Conservation (phyloP, 2,329 filamentous ascomycete genomes). For the Aspergillus fumigatiaffinis region DNA sequence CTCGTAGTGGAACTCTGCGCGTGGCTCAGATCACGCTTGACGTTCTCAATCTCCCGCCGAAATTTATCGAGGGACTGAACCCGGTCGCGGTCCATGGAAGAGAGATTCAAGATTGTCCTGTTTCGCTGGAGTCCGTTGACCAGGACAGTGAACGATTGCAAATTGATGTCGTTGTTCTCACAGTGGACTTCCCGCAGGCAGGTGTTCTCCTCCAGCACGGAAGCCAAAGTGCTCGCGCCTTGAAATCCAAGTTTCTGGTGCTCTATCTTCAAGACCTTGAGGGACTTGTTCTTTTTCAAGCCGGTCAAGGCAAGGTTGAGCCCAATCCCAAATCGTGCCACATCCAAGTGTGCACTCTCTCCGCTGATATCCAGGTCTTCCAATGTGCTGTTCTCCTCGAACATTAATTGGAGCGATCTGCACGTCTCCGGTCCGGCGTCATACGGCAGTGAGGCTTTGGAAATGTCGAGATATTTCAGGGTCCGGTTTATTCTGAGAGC, state of each 20-base stretch:
- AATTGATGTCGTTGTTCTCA: slow-evolving; percentile 67
- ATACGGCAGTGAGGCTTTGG: slow-evolving; percentile 65
- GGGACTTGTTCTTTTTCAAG: slow-evolving; percentile 58
- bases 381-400: slow-evolving; percentile 63
- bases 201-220: slow-evolving; percentile 62
- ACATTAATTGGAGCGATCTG: slow-evolving; percentile 58
- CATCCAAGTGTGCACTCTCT: slow-evolving; percentile 67
- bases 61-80: slow-evolving; percentile 58
- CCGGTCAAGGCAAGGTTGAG: slow-evolving; percentile 64
- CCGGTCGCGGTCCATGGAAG: slow-evolving; percentile 60
- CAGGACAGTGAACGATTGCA: slow-evolving; percentile 66
- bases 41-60: slow-evolving; percentile 52
- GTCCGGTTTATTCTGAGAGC: slow-evolving; percentile 61
- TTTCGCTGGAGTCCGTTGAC: slow-evolving; percentile 67
- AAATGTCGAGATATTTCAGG: slow-evolving; percentile 63
- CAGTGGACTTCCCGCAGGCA: slow-evolving; percentile 64
- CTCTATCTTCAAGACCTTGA: slow-evolving; percentile 62
- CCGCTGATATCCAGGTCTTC: slow-evolving; percentile 67
- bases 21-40: slow-evolving; percentile 40
- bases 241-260: slow-evolving; percentile 66
- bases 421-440: slow-evolving; percentile 67
- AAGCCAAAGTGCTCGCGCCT: slow-evolving; percentile 65
- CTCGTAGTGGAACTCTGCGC: slow-evolving; percentile 30
- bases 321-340: slow-evolving; percentile 64
- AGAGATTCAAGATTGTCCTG: slow-evolving; percentile 58